phyloP scores from a whole-genome alignment of 495 filamentous ascomycete genomes.

The Daldinia childiae region DNA sequence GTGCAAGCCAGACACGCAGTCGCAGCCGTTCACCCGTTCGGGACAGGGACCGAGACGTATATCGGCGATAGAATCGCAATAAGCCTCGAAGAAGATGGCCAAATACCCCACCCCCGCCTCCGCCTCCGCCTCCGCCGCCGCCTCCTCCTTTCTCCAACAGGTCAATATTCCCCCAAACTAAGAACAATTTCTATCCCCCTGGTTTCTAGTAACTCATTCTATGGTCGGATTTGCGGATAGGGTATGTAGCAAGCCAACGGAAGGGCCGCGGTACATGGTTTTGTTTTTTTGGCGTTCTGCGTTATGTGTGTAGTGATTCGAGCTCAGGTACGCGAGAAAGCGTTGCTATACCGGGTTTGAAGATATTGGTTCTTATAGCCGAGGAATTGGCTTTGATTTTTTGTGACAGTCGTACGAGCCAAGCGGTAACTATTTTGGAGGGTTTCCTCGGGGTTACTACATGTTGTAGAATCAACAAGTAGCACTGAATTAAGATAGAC shows the following conservation, averaged over 20 bases:
- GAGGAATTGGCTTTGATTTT: slow-evolving; percentile 10
- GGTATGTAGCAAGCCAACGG: slow-evolving; percentile 4
- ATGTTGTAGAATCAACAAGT: background rate
- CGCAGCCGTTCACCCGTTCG: slow-evolving; percentile 60
- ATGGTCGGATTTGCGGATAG: slow-evolving; percentile 5
- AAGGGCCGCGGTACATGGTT: slow-evolving; percentile 2
- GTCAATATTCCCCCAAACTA: background rate
- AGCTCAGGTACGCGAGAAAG: background rate
- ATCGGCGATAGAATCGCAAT: slow-evolving; percentile 51
- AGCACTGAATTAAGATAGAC: background rate
- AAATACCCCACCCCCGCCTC: background rate
- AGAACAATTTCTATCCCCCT: background rate
- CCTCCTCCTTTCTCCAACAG: background rate
- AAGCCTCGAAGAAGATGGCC: background rate
- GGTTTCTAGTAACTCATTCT: background rate
- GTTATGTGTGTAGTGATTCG: background rate
- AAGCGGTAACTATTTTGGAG: background rate
- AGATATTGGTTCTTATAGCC: background rate
- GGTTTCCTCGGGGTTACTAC: background rate
- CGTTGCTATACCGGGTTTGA: background rate
- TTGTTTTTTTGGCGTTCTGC: slow-evolving; percentile 19
- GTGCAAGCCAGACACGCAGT: slow-evolving; percentile 58
- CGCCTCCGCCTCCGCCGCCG: background rate
- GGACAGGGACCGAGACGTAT: slow-evolving; percentile 56
- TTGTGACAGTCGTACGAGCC: background rate